A percentile compares a stretch with the other conserved stretches of the same genome.
These are phyloP conservation scores for Zanthoxylum bungeanum DNA, from an alignment of 345 rosid genomes.

Conservation along the genomic window DNA sequence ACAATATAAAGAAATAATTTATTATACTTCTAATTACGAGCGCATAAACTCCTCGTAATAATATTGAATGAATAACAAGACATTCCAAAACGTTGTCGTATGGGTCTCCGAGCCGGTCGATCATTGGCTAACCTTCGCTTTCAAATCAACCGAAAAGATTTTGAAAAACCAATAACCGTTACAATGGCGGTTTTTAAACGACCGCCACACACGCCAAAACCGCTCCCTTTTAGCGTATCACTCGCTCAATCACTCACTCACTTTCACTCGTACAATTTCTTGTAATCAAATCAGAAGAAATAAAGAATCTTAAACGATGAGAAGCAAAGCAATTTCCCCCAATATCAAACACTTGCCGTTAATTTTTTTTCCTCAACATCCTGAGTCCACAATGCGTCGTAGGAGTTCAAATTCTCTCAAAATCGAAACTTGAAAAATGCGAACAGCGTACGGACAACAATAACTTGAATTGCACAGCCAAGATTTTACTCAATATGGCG, in stretches of 20 bases:
- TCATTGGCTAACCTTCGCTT: background rate
- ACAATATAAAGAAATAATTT: no score
- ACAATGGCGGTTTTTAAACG: constrained; percentile 7
- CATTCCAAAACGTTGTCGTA: background rate
- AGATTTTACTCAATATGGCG: constrained; percentile 60
- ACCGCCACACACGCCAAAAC: background rate
- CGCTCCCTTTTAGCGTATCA: background rate
- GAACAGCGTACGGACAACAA: constrained; percentile 36
- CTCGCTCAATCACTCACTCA: background rate
- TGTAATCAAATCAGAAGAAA: no score
- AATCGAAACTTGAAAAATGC: constrained; percentile 61
- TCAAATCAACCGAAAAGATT: background rate
- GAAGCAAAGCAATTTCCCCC: background rate
- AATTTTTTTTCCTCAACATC: constrained; percentile 7
- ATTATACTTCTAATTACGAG: no score
- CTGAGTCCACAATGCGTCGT: background rate
- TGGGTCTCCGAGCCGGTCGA: no score
- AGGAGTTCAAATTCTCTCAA: constrained; percentile 59
- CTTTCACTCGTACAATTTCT: background rate
- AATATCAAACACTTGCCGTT: background rate
- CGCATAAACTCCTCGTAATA: no score
- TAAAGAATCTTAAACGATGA: background rate
- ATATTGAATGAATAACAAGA: no score
- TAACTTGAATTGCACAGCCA: constrained; percentile 47
- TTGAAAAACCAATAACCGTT: constrained; percentile 1